phyloP scores from a whole-genome alignment of 2,329 filamentous ascomycete genomes.

The Colletotrichum sp. region DNA sequence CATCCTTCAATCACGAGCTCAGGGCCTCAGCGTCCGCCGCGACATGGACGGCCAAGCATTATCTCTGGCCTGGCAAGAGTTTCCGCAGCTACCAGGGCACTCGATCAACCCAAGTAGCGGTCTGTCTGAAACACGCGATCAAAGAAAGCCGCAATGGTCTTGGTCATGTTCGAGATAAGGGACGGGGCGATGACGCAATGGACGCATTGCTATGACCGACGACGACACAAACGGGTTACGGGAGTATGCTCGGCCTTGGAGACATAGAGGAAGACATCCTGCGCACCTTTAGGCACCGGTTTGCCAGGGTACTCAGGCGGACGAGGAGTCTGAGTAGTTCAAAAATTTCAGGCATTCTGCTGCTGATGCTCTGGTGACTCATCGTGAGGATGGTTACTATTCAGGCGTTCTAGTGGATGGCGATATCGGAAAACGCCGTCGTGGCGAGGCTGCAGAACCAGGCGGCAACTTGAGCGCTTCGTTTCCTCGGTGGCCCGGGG shows the following conservation, averaged over 20 bases:
- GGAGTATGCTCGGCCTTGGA: background rate
- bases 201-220: background rate
- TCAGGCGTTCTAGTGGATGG: background rate
- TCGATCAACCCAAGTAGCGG: background rate
- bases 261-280: background rate
- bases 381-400: background rate
- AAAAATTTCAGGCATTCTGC: background rate
- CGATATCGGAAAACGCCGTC: background rate
- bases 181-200: background rate
- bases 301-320: background rate
- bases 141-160: background rate
- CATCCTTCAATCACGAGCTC: background rate
- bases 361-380: background rate
- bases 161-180: background rate
- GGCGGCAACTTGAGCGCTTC: background rate
- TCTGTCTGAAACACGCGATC: background rate
- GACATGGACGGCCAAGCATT: background rate
- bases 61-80: background rate
- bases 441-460: background rate
- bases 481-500: too few relatives aligned
- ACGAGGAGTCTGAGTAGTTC: background rate
- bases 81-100: background rate
- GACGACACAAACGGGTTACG: background rate
- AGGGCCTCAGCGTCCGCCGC: background rate
- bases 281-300: background rate